A percentile compares a stretch with the other conserved stretches of the same genome.
phyloP scores from a whole-genome alignment of 495 filamentous ascomycete species.

The Trichoderma orchidacearum region DNA sequence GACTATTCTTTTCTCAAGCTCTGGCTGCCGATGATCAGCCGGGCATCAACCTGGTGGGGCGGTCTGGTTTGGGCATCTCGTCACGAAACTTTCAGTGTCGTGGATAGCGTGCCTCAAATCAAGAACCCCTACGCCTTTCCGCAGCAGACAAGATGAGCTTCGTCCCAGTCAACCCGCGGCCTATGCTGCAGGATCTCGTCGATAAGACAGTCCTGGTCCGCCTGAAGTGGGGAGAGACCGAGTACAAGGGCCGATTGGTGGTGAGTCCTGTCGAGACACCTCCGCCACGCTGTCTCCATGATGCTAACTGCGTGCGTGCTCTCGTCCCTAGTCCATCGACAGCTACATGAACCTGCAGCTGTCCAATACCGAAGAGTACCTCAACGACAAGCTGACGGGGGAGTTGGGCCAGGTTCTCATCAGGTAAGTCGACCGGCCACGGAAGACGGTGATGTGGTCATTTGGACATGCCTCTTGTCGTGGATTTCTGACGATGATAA shows the following conservation, averaged over 20 bases:
- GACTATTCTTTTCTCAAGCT: neutral
- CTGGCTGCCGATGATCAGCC: neutral
- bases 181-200: conserved; percentile 81
- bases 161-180: conserved; percentile 80
- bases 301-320: conserved; percentile 11
- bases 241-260: conserved; percentile 87
- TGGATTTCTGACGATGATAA: neutral
- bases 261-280: conserved; percentile 10
- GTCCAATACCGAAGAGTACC: conserved; percentile 75
- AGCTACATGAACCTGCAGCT: conserved; percentile 99
- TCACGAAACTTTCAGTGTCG: neutral
- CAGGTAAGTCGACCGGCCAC: conserved; percentile 50
- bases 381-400: conserved; percentile 76
- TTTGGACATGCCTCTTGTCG: neutral
- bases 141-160: conserved; percentile 31
- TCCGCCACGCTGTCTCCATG: neutral
- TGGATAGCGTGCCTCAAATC: neutral
- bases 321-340: conserved; percentile 49
- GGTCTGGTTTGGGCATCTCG: neutral
- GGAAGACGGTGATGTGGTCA: neutral
- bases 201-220: conserved; percentile 81
- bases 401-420: conserved; percentile 83
- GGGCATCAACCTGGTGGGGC: neutral
- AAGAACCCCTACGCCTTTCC: neutral
- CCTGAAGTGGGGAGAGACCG: conserved; percentile 94